These are phyloP conservation scores for Trametes gibbosa DNA, from an alignment of 768 basidiomycete genomes.

Conservation along the genomic window DNA sequence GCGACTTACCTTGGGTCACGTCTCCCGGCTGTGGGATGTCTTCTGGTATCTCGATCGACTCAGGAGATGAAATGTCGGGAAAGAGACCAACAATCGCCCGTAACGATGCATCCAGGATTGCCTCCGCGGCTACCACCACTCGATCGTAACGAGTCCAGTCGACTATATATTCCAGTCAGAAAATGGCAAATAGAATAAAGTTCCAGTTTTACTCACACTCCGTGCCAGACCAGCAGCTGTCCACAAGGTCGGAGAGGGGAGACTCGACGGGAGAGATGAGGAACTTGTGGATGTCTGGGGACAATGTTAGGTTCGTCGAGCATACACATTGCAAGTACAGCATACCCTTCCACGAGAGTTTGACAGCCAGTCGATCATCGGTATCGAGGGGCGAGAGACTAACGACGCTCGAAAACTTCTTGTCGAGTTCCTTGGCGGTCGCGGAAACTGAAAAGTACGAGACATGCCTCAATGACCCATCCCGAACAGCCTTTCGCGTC, in stretches of 20 bases:
- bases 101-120: conserved; percentile 3
- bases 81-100: conserved; percentile 12
- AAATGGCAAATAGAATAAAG: too few species aligned
- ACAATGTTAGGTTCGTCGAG: neutral
- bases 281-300: conserved; percentile 17
- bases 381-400: conserved; percentile 47
- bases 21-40: conserved; percentile 13
- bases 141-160: conserved; percentile 27
- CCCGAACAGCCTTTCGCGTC: conserved; percentile 48
- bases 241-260: conserved; percentile 24
- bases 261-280: conserved; percentile 22
- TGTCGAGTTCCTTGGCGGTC: conserved; percentile 54
- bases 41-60: conserved; percentile 14
- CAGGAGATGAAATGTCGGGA: conserved; percentile 5
- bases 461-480: conserved; percentile 39
- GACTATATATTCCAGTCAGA: conserved; percentile 15
- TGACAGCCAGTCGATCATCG: conserved; percentile 53
- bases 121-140: conserved; percentile 9
- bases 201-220: conserved; percentile 13
- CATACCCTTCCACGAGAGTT: conserved; percentile 47
- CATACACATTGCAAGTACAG: neutral
- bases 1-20: conserved; percentile 14
- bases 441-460: conserved; percentile 51
- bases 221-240: conserved; percentile 26
- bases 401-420: conserved; percentile 46